Percentiles rank a stretch among this genome's conserved stretches.
These are phyloP conservation scores for Paracoccidioides brasiliensis DNA, from an alignment of 2,329 filamentous ascomycete genomes.

Conservation along the genomic window DNA sequence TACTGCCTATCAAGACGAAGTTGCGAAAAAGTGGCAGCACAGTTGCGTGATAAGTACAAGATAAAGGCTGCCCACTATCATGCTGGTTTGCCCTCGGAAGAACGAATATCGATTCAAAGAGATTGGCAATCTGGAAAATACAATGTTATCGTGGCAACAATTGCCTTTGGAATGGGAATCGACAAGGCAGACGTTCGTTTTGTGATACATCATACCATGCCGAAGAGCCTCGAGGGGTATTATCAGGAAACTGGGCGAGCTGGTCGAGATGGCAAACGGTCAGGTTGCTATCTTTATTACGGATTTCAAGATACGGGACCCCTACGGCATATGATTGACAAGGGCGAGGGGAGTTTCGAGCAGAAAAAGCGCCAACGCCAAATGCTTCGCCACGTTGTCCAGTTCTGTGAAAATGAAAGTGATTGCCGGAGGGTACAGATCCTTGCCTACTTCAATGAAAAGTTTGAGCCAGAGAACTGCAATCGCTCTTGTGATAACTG, in stretches of 20 bases:
- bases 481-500: conserved; percentile 79
- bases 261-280: conserved; percentile 75
- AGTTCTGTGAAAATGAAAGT: conserved; percentile 77
- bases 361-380: conserved; percentile 73
- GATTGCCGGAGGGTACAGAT: conserved; percentile 84
- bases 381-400: conserved; percentile 74
- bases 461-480: conserved; percentile 61
- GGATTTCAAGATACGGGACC: conserved; percentile 62
- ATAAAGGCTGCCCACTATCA: conserved; percentile 80
- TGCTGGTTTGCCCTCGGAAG: conserved; percentile 55
- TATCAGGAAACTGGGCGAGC: conserved; percentile 97
- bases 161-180: conserved; percentile 99
- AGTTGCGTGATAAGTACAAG: conserved; percentile 45
- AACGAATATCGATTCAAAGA: conserved; percentile 60
- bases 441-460: conserved; percentile 86
- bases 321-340: conserved; percentile 67
- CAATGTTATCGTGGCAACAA: conserved; percentile 92
- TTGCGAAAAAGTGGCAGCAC: conserved; percentile 65
- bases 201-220: conserved; percentile 83
- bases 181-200: conserved; percentile 95
- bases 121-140: conserved; percentile 68
- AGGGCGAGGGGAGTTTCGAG: conserved; percentile 60
- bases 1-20: conserved; percentile 80
- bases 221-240: conserved; percentile 93
- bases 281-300: conserved; percentile 84